Base-by-base conservation (phyloP, 2,329 filamentous ascomycete species). In the Beauveria varroae region DNA sequence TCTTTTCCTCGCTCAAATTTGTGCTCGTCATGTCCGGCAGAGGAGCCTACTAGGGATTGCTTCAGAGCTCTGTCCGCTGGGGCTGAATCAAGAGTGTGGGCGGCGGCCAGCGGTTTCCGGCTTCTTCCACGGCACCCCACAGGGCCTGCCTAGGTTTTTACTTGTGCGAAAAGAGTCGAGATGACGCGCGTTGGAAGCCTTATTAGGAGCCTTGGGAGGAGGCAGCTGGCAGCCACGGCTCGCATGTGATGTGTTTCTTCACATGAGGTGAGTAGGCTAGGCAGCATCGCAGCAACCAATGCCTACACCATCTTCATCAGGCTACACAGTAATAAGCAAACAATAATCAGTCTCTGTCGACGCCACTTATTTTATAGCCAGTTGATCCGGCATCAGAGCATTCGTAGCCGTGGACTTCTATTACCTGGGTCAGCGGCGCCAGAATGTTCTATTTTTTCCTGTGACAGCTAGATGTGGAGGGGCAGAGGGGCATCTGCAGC, bases 101-200 rank as follows among this genome's bases (percentile, higher is more conserved):
- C 24, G 49, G 49, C 28, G 40, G 41, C 57, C 47, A 52, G 52
- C n/a, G 59, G 51, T 37, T 61, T 61, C 60, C 60, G 60, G 60
- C 60, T 61, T 57, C 60, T 61, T 61, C 60, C 60, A 57, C 60
- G 57, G 20, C 40, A 53, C 53, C 53, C 60, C 60, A 61, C 59
- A 56, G 24, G n/a, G 14, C 22, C 20, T 44, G 9, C 46, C 37
- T 40, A 44, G 24, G 7, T 37, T 16, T 37, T 37, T 37, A 16
- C 34, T 37, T 37, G 5, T 50, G 30, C 44, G 20, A n/a, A 16
- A 41, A 3, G 16, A 22, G 34, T 37, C 34, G 12, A 37, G 34
- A 37, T 37, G 34, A 37, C 34, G 34, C 14, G 34, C 34, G 34
- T 37, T 37, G 34, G 34, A 37, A 37, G 34, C 34, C 34, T 37